These are phyloP conservation scores for Arxiozyma heterogenica DNA, from an alignment of 1,139 yeast genomes.

Conservation along the genomic window DNA sequence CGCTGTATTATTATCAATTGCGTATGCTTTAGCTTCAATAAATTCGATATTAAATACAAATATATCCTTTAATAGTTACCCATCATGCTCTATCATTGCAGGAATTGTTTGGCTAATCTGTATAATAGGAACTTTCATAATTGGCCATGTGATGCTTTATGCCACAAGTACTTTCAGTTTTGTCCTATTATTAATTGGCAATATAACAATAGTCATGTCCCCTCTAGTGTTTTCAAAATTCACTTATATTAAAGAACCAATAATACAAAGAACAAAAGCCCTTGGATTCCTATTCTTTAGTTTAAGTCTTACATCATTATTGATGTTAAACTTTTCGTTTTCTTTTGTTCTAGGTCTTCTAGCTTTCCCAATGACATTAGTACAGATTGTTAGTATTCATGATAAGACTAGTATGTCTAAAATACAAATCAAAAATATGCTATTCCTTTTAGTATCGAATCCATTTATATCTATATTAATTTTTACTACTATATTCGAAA, in stretches of 20 bases:
- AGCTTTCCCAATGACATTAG: constrained; percentile 63
- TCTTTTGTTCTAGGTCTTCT: constrained; percentile 62
- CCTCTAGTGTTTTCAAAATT: not conserved
- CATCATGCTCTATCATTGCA: constrained; percentile 18
- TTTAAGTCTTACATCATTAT: constrained; percentile 58
- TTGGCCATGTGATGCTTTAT: constrained; percentile 15
- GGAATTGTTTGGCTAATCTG: constrained; percentile 13
- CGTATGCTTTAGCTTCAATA: constrained; percentile 65
- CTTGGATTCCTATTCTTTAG: constrained; percentile 54
- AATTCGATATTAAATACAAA: constrained; percentile 46
- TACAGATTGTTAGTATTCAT: constrained; percentile 27
- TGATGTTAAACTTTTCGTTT: constrained; percentile 78
- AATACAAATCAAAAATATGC: constrained; percentile 26
- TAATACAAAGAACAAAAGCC: constrained; percentile 29
- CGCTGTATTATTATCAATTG: constrained; percentile 61
- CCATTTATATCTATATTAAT: constrained; percentile 43
- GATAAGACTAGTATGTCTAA: constrained; percentile 7
- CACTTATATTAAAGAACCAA: constrained; percentile 12
- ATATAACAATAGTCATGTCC: constrained; percentile 7
- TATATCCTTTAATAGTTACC: constrained; percentile 14
- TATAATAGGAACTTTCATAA: constrained; percentile 19
- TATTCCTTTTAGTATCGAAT: constrained; percentile 41
- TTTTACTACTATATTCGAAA: constrained; percentile 31
- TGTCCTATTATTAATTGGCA: constrained; percentile 1
- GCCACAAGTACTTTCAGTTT: not conserved